Evolutionary conservation across 208 protist species (phyloP), one percentile per base, ranked within the genome.

Genomic region (Trypanosoma platydactyli): DNA sequence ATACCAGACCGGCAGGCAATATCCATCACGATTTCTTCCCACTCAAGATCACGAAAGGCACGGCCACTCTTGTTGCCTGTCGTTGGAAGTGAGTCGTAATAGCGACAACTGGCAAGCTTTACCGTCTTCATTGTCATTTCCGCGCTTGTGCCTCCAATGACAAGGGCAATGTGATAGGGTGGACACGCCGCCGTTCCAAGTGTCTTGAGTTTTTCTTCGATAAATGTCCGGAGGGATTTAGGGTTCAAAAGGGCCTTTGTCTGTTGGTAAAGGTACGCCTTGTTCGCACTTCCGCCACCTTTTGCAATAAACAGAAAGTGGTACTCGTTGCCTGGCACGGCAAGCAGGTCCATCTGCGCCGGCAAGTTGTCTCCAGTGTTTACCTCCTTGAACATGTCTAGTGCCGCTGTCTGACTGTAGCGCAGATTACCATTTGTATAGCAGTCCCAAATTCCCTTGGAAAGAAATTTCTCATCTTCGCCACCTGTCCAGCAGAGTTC

Each of bases 91-190:
- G 84, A 84, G 80, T 99, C 98, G 79, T 96, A 94, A 82, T 98
- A 98, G 57, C 89, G 84, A 61, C 95, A 91, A 61, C 83, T 94
- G 30, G 94, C 97, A 24, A 97, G 76, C 83, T 99, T 99, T 59
- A 99, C 97, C 24, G 97, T 98, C 81, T 99, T 99, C 79, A 99
- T 93, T 51, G 89, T 99, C 89, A 97, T 83, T 83, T 99, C 97
- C 13, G 97, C 97, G 46, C 89, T 97, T 20, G 97, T 94, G 64
- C 97, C 98, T 64, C 98, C 98, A 77, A 99, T 97, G 27, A 99
- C 97, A 63, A 99, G 85, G 40, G 97, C 94, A 49, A 99, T 87
- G 80, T 99, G 96, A 82, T 98, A 98, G n/a, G 98, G 97, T 41
- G 98, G 97, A 77, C 98, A 99, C n/a, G 98, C 98, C 13, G 98